phyloP scores from a whole-genome alignment of 306 rosid species.

The Prunus mume region DNA sequence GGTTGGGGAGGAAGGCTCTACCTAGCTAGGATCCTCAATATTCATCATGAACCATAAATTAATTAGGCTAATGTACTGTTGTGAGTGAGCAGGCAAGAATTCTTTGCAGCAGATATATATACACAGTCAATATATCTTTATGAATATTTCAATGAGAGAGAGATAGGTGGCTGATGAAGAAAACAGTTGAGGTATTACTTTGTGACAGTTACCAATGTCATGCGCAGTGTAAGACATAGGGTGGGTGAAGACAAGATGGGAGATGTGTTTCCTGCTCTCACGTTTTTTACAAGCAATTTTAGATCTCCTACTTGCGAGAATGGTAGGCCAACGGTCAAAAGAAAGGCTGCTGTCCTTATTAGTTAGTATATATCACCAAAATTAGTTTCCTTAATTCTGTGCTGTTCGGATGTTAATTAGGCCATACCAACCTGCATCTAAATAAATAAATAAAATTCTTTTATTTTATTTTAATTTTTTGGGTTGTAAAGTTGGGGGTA shows the following conservation, averaged over 20 bases:
- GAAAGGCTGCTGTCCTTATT: neutral
- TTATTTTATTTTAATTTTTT: neutral
- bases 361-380: neutral
- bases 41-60: neutral
- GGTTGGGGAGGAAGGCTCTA: neutral
- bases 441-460: too few relatives aligned
- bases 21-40: neutral
- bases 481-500: neutral
- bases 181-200: slow-evolving; percentile 40
- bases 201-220: slow-evolving; percentile 23
- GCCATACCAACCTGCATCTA: neutral
- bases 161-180: slow-evolving; percentile 39
- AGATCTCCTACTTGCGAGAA: slow-evolving; percentile 26
- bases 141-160: neutral
- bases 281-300: slow-evolving; percentile 53
- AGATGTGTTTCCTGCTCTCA: slow-evolving; percentile 16
- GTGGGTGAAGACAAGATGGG: slow-evolving; percentile 51
- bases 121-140: neutral
- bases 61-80: neutral
- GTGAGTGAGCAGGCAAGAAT: neutral
- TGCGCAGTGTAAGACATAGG: slow-evolving; percentile 29
- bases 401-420: neutral
- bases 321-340: slow-evolving; percentile 77
- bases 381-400: neutral
- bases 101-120: neutral